Percentiles rank a stretch among this genome's conserved stretches.
Evolutionary conservation across 345 rosid genomes (phyloP).

Genomic region (Brassica cretica): DNA sequence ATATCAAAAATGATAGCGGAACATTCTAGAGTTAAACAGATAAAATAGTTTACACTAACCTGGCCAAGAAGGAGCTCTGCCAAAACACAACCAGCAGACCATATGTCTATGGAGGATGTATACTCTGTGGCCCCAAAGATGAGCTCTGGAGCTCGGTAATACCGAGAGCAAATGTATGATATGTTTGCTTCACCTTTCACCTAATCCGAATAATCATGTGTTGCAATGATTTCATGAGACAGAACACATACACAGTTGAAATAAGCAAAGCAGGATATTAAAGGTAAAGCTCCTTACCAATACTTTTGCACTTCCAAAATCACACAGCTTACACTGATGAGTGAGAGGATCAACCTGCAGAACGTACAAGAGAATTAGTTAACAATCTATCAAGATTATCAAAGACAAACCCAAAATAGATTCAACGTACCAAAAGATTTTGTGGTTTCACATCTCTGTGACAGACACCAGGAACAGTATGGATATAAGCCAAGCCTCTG

Average conservation of each 20-base stretch:
- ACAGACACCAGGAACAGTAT: slow-evolving; percentile 74
- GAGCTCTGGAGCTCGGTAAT: slow-evolving; percentile 87
- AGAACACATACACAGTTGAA: not conserved
- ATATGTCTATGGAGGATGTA: slow-evolving; percentile 77
- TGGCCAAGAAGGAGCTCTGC: slow-evolving; percentile 87
- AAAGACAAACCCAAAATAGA: not conserved
- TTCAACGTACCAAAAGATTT: slow-evolving; percentile 73
- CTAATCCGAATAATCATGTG: slow-evolving; percentile 40
- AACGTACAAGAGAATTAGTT: slow-evolving; percentile 15
- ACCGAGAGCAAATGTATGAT: slow-evolving; percentile 84
- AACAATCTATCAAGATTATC: not conserved
- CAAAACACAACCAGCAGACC: slow-evolving; percentile 93
- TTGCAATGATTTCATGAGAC: not conserved
- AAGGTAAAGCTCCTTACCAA: slow-evolving; percentile 47
- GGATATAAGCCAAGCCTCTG: slow-evolving; percentile 62
- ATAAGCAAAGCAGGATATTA: not conserved
- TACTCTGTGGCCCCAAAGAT: slow-evolving; percentile 84
- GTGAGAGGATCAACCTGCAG: slow-evolving; percentile 77
- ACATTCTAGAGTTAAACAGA: not conserved
- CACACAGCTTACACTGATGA: slow-evolving; percentile 81
- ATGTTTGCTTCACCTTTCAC: slow-evolving; percentile 79
- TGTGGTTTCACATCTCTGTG: slow-evolving; percentile 96
- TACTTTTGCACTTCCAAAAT: slow-evolving; percentile 85
- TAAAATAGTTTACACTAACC: slow-evolving; percentile 41
- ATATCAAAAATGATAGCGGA: not conserved